phyloP scores from a whole-genome alignment of 2,329 filamentous ascomycete genomes.

The Cladosporium oxysporum region DNA sequence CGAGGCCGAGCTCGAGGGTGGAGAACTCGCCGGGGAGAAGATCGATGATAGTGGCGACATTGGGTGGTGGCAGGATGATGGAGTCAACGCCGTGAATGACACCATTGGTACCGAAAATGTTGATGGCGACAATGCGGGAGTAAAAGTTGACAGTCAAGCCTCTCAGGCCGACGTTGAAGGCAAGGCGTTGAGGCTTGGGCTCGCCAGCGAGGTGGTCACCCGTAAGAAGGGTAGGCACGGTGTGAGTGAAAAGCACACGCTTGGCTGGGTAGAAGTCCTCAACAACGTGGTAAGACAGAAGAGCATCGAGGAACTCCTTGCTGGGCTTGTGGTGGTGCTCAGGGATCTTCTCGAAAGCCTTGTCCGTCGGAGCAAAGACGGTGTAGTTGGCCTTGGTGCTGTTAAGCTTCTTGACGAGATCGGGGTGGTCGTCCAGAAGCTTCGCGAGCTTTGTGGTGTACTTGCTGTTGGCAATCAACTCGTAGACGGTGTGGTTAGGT shows the following conservation, averaged over 20 bases:
- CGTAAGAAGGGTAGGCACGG: constrained; percentile 68
- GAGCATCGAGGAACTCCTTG: constrained; percentile 68
- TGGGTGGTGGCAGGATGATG: constrained; percentile 75
- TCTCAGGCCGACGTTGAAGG: constrained; percentile 62
- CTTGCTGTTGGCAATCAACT: constrained; percentile 74
- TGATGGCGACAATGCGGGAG: constrained; percentile 66
- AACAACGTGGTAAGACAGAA: constrained; percentile 75
- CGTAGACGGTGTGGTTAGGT: constrained; percentile 73
- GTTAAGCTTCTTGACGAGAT: constrained; percentile 73
- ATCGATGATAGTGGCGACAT: constrained; percentile 63
- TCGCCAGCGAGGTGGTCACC: constrained; percentile 62
- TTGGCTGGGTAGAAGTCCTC: constrained; percentile 66
- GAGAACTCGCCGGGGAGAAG: constrained; percentile 71
- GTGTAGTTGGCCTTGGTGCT: constrained; percentile 74
- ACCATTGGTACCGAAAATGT: constrained; percentile 77
- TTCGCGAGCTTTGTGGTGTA: constrained; percentile 75
- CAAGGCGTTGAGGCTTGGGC: constrained; percentile 66
- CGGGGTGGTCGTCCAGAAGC: constrained; percentile 70
- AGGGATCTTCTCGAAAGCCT: constrained; percentile 69
- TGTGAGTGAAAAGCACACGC: constrained; percentile 68
- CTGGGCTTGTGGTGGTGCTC: constrained; percentile 60
- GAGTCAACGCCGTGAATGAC: constrained; percentile 76
- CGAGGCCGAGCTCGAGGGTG: constrained; percentile 72
- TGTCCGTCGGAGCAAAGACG: constrained; percentile 76
- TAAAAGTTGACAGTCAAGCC: constrained; percentile 77